Evolutionary conservation across 768 basidiomycete genomes (phyloP).

Genomic region (Suillus ampliporus): DNA sequence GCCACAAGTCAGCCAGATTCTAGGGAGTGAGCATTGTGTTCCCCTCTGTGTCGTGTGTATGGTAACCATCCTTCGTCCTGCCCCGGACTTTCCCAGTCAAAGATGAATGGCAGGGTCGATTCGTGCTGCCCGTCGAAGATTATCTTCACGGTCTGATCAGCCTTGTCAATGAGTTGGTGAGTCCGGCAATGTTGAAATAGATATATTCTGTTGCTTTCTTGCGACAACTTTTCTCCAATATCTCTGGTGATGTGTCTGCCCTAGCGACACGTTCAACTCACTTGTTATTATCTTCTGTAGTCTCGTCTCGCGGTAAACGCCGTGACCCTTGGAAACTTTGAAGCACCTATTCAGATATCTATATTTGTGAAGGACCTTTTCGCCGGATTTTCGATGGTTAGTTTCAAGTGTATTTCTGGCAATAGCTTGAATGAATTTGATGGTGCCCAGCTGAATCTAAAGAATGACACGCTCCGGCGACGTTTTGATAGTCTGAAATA

Average conservation of each 20-base stretch:
- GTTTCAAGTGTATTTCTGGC: constrained; percentile 14
- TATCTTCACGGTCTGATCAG: constrained; percentile 83
- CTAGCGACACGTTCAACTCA: constrained; percentile 12
- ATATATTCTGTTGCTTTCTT: not conserved
- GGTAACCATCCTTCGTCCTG: constrained; percentile 5
- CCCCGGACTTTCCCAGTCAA: constrained; percentile 53
- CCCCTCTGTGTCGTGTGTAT: constrained; percentile 5
- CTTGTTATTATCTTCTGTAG: constrained; percentile 41
- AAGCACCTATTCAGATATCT: constrained; percentile 79
- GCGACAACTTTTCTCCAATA: not conserved
- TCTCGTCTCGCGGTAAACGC: constrained; percentile 81
- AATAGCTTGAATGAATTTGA: constrained; percentile 6
- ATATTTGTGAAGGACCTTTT: constrained; percentile 82
- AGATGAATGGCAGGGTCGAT: constrained; percentile 70
- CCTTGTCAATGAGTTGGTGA: constrained; percentile 80
- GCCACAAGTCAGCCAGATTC: constrained; percentile 50
- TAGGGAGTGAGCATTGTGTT: constrained; percentile 66
- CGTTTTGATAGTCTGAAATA: constrained; percentile 86
- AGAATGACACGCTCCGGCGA: constrained; percentile 77
- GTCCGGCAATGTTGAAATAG: constrained; percentile 23
- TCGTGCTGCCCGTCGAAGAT: constrained; percentile 72
- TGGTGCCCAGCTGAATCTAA: constrained; percentile 70
- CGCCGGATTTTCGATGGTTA: constrained; percentile 83
- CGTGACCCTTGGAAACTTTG: constrained; percentile 83
- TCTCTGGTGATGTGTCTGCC: not conserved